These are phyloP conservation scores for Hypoxylon cercidicola DNA, from an alignment of 495 filamentous ascomycete genomes.

Conservation along the genomic window DNA sequence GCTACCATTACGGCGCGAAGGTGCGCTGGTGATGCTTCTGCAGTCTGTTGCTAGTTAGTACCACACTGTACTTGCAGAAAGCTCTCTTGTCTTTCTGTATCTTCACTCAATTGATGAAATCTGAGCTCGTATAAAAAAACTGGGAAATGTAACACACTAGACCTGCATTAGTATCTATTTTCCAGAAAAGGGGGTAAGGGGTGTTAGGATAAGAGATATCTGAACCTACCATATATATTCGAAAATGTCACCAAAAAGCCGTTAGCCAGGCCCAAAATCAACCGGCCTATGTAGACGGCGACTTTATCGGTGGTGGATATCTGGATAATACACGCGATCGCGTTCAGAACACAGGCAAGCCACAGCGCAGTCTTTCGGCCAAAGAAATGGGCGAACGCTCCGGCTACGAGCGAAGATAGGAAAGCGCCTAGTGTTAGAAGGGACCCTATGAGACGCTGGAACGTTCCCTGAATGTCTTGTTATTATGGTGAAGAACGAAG, in stretches of 20 bases:
- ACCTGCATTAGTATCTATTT: slow-evolving; percentile 9
- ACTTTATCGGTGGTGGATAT: slow-evolving; percentile 55
- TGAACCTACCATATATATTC: slow-evolving; percentile 55
- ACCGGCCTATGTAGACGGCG: slow-evolving; percentile 60
- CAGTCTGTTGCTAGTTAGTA: slow-evolving; percentile 33
- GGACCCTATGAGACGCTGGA: slow-evolving; percentile 55
- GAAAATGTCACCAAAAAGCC: slow-evolving; percentile 65
- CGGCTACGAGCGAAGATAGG: slow-evolving; percentile 49
- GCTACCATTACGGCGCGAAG: slow-evolving; percentile 57
- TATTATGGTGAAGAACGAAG: slow-evolving; percentile 17
- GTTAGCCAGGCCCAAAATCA: slow-evolving; percentile 64
- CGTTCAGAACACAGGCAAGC: slow-evolving; percentile 56
- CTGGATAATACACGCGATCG: slow-evolving; percentile 58
- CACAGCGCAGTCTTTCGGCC: slow-evolving; percentile 59
- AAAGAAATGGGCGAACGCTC: slow-evolving; percentile 54
- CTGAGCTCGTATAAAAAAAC: background rate
- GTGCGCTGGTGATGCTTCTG: slow-evolving; percentile 50
- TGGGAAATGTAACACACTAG: slow-evolving; percentile 22
- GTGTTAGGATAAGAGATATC: background rate
- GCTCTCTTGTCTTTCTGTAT: background rate
- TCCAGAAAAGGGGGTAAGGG: background rate
- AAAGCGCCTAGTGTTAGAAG: slow-evolving; percentile 56
- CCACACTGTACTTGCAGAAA: background rate
- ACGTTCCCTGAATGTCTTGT: slow-evolving; percentile 38
- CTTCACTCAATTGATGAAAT: background rate